These are phyloP conservation scores for Zostera marina DNA, from an alignment of 116 monocot genomes.

Conservation along the genomic window DNA sequence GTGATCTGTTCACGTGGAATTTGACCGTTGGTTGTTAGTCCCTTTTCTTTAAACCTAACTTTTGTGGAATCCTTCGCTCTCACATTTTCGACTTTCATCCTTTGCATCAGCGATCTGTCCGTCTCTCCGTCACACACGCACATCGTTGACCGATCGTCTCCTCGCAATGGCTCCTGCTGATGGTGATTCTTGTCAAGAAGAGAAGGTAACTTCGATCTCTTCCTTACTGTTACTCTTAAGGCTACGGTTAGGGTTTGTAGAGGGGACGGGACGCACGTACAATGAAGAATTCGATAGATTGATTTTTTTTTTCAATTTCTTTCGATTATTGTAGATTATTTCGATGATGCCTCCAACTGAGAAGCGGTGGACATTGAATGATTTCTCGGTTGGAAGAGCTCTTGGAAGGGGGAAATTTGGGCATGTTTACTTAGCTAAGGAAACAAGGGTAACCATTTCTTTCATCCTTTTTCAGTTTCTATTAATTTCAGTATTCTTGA, in stretches of 20 bases:
- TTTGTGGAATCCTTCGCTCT: not conserved
- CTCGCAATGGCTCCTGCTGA: not conserved
- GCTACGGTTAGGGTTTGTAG: not conserved
- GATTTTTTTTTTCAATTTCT: not conserved
- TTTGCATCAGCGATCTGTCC: not conserved
- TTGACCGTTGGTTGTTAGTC: not conserved
- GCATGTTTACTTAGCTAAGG: slow-evolving; percentile 88
- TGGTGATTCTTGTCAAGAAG: slow-evolving; percentile 1
- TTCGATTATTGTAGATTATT: slow-evolving; percentile 16
- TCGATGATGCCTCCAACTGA: slow-evolving; percentile 20
- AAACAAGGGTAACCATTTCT: slow-evolving; percentile 50
- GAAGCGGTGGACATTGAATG: slow-evolving; percentile 79
- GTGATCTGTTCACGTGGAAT: not conserved
- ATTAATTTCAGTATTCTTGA: not conserved
- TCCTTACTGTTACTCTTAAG: too few species aligned
- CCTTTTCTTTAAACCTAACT: not conserved
- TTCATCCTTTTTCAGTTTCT: not conserved
- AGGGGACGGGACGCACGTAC: too few species aligned
- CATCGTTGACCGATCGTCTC: not conserved
- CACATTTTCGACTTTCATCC: not conserved
- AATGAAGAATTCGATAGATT: not conserved
- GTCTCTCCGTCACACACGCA: not conserved
- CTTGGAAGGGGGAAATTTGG: slow-evolving; percentile 98
- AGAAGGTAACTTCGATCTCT: not conserved
- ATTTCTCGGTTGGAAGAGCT: slow-evolving; percentile 90